phyloP scores from a whole-genome alignment of 768 basidiomycete species.

The Boletus huronensis region DNA sequence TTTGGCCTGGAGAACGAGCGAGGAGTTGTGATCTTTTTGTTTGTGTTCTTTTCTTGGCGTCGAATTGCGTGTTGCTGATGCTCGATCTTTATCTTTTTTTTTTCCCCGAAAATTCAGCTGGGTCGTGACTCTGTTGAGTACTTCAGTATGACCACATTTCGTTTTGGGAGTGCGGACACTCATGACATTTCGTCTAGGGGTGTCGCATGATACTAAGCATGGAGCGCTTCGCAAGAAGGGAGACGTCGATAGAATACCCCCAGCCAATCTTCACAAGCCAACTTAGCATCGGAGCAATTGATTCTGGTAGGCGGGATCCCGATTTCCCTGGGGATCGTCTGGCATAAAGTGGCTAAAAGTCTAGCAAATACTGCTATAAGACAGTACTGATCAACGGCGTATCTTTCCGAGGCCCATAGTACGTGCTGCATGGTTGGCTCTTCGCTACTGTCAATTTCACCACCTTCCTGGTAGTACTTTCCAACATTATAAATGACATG shows the following conservation, averaged over 20 bases:
- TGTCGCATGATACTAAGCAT: conserved; percentile 26
- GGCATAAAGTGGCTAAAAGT: neutral
- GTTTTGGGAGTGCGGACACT: neutral
- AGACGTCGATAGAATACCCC: neutral
- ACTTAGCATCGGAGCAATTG: neutral
- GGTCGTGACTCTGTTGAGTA: conserved; percentile 8
- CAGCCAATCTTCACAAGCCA: conserved; percentile 11
- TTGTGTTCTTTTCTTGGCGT: neutral
- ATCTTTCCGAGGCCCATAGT: neutral
- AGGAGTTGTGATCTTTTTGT: conserved; percentile 1
- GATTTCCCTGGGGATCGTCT: neutral
- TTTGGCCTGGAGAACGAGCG: neutral
- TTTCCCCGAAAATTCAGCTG: conserved; percentile 8
- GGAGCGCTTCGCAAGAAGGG: conserved; percentile 14
- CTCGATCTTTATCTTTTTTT: neutral
- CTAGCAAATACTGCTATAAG: neutral
- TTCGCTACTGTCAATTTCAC: neutral
- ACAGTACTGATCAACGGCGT: too few relatives aligned
- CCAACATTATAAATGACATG: neutral
- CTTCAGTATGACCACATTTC: conserved; percentile 6
- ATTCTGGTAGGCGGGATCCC: neutral
- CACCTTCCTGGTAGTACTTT: neutral
- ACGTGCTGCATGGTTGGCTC: too few relatives aligned
- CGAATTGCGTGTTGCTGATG: conserved; percentile 1
- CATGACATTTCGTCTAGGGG: conserved; percentile 12